These are phyloP conservation scores for Typha latifolia DNA, from an alignment of 176 grass and related monocot genomes.

Conservation along the genomic window DNA sequence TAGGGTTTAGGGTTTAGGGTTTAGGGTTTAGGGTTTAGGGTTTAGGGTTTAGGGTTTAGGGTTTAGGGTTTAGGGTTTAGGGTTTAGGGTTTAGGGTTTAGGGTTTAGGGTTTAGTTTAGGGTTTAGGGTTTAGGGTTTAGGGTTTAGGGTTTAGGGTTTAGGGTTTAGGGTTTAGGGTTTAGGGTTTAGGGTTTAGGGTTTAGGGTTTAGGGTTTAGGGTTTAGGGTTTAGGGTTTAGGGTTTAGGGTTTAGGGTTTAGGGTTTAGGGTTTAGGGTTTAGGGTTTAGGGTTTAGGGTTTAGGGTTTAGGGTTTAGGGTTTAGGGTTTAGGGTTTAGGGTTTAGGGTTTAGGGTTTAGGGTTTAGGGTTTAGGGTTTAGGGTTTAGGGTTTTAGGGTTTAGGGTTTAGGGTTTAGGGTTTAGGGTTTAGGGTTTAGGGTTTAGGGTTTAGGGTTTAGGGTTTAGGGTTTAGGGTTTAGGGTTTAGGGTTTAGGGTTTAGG, in stretches of 20 bases:
- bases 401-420: conserved; percentile 1
- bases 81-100: not conserved
- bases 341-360: conserved; percentile 1
- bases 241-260: conserved; percentile 19
- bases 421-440: conserved; percentile 1
- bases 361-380: conserved; percentile 3
- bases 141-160: conserved; percentile 17
- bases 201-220: conserved; percentile 15
- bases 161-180: conserved; percentile 15
- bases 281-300: conserved; percentile 9
- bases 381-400: conserved; percentile 4
- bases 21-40: conserved; percentile 7
- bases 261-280: conserved; percentile 18
- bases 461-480: conserved; percentile 2
- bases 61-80: conserved; percentile 6
- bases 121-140: conserved; percentile 29
- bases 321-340: conserved; percentile 4
- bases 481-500: not conserved
- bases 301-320: not conserved
- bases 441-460: not conserved
- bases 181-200: not conserved
- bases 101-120: not conserved
- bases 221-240: conserved; percentile 17
- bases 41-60: conserved; percentile 8
- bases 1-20: conserved; percentile 7